A percentile compares a stretch with the other conserved stretches of the same genome.
Evolutionary conservation across 768 basidiomycete species (phyloP).

Genomic region (Trametes cinnabarina): DNA sequence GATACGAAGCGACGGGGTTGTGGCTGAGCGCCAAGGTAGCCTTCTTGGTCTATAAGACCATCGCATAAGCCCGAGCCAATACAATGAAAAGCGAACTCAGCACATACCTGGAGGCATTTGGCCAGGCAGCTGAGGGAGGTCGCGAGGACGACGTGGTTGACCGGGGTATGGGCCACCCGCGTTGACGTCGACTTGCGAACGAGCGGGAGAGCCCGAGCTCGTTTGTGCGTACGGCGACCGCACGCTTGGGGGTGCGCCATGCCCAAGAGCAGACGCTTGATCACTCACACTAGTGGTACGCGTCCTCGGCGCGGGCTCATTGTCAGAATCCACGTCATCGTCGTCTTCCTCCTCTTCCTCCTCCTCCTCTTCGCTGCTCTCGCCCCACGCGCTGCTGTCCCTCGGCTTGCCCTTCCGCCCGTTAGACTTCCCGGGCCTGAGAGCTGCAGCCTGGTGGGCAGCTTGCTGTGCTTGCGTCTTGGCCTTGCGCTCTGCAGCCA

Average conservation of each 20-base stretch:
- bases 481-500: slow-evolving; percentile 81
- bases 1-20: slow-evolving; percentile 49
- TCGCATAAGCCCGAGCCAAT: too few relatives aligned
- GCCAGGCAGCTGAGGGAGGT: slow-evolving; percentile 62
- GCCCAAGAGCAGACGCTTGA: slow-evolving; percentile 9
- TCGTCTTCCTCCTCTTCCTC: slow-evolving; percentile 75
- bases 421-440: slow-evolving; percentile 64
- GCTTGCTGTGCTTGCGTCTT: slow-evolving; percentile 82
- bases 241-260: slow-evolving; percentile 1
- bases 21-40: slow-evolving; percentile 35
- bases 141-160: slow-evolving; percentile 49
- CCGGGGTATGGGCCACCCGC: slow-evolving; percentile 12
- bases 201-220: slow-evolving; percentile 25
- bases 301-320: slow-evolving; percentile 32
- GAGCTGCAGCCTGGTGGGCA: slow-evolving; percentile 73
- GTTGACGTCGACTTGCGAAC: slow-evolving; percentile 19
- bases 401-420: slow-evolving; percentile 44
- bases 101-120: slow-evolving; percentile 40
- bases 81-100: too few relatives aligned
- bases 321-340: slow-evolving; percentile 63
- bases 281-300: slow-evolving; percentile 20
- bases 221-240: slow-evolving; percentile 40
- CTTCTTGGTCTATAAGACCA: slow-evolving; percentile 36
- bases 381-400: slow-evolving; percentile 48
- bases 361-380: slow-evolving; percentile 81